Conservation (phyloP, 2,329 filamentous ascomycete genomes). For the Rhexocercosporidium sp. region DNA sequence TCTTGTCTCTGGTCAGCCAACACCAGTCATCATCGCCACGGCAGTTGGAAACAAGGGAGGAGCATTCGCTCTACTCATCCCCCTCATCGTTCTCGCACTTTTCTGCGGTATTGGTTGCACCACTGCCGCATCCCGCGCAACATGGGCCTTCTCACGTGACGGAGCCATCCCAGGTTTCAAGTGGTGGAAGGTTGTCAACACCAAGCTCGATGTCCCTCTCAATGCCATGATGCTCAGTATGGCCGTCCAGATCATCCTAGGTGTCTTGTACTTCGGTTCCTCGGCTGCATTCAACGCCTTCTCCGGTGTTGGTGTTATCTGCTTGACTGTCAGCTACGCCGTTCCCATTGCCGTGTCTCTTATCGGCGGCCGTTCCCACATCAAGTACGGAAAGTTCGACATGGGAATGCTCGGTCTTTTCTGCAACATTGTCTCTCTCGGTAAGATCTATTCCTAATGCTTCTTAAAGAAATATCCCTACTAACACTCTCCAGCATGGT, state of each 20-base stretch:
- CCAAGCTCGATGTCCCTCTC: conserved; percentile 66
- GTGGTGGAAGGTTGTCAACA: conserved; percentile 66
- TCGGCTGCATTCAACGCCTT: conserved; percentile 75
- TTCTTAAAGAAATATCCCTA: too few species aligned
- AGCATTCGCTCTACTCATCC: conserved; percentile 66
- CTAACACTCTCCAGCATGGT: conserved; percentile 59
- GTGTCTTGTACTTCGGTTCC: conserved; percentile 72
- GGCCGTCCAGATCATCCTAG: conserved; percentile 66
- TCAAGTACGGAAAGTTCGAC: conserved; percentile 61
- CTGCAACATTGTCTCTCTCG: conserved; percentile 55
- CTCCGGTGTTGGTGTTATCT: conserved; percentile 72
- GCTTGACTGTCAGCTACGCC: conserved; percentile 70
- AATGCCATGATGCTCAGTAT: conserved; percentile 77
- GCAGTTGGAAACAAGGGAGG: conserved; percentile 55
- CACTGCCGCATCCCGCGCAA: conserved; percentile 69
- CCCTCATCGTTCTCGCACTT: conserved; percentile 68
- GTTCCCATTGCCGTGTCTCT: conserved; percentile 69
- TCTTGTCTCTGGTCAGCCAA: conserved; percentile 63
- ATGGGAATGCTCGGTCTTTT: conserved; percentile 65
- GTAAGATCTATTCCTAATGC: background rate
- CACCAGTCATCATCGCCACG: conserved; percentile 63
- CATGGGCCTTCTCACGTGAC: conserved; percentile 74
- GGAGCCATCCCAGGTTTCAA: conserved; percentile 69
- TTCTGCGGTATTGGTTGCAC: conserved; percentile 74
- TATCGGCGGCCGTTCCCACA: conserved; percentile 57